phyloP scores from a whole-genome alignment of 1,284 basidiomycete genomes.

The Trichosporon sp. region DNA sequence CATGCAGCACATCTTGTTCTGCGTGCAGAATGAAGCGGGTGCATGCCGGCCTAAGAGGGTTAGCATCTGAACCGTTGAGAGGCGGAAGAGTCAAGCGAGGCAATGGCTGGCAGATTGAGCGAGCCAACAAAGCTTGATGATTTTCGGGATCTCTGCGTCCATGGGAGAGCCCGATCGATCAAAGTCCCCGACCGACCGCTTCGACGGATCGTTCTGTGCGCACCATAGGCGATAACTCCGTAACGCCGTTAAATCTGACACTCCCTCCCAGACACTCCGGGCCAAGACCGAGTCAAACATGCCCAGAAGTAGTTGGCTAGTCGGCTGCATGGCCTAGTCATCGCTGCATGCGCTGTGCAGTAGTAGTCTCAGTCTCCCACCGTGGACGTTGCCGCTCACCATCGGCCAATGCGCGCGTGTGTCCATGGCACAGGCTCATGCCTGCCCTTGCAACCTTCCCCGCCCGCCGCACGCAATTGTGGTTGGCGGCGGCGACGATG shows the following conservation, averaged over 20 bases:
- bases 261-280: too few species aligned
- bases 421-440: neutral
- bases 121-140: neutral
- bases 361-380: too few species aligned
- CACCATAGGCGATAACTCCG: neutral
- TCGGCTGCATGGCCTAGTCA: too few species aligned
- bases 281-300: neutral
- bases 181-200: neutral
- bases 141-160: neutral
- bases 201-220: neutral
- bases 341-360: too few species aligned
- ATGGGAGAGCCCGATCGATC: neutral
- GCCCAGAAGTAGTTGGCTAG: too few species aligned
- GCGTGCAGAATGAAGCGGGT: too few species aligned
- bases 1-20: neutral
- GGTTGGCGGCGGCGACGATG: neutral
- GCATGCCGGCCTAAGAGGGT: neutral
- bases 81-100: neutral
- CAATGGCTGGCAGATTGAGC: neutral
- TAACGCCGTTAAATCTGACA: neutral
- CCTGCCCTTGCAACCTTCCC: too few species aligned
- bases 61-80: neutral
- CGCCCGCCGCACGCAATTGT: too few species aligned
- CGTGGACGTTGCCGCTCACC: neutral
- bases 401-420: neutral